Evolutionary conservation across 129 eudicot species (phyloP).

Genomic region (sunflower (Helianthus annuus)): DNA sequence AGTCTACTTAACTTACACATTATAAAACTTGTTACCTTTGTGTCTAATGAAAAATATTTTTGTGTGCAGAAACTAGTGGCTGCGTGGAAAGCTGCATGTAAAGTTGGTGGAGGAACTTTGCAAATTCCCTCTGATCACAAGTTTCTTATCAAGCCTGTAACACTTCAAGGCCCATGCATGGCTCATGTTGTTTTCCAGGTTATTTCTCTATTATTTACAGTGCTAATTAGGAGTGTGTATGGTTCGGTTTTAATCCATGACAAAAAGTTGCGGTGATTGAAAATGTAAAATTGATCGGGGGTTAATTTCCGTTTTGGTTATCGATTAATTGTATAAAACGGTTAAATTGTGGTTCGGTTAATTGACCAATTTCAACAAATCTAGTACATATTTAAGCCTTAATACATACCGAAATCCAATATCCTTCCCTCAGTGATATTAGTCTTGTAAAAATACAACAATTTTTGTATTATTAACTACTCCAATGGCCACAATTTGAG

Average conservation of each 20-base stretch:
- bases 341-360: too few species aligned
- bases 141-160: constrained; percentile 68
- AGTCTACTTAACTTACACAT: too few species aligned
- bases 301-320: neutral
- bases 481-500: too few species aligned
- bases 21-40: neutral
- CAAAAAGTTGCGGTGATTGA: too few species aligned
- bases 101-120: constrained; percentile 49
- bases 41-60: neutral
- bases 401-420: too few species aligned
- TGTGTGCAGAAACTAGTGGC: constrained; percentile 53
- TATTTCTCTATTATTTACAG: neutral
- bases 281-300: neutral
- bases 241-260: neutral
- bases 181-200: constrained; percentile 68
- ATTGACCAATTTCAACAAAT: too few species aligned
- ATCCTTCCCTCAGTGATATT: too few species aligned
- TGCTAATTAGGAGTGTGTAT: neutral
- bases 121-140: constrained; percentile 52
- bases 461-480: too few species aligned
- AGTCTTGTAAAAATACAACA: too few species aligned
- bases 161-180: constrained; percentile 79
- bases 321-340: neutral
- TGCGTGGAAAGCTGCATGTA: constrained; percentile 87
- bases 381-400: too few species aligned